phyloP scores from a whole-genome alignment of 768 basidiomycete genomes.

The Candolleomyces eurysporus region DNA sequence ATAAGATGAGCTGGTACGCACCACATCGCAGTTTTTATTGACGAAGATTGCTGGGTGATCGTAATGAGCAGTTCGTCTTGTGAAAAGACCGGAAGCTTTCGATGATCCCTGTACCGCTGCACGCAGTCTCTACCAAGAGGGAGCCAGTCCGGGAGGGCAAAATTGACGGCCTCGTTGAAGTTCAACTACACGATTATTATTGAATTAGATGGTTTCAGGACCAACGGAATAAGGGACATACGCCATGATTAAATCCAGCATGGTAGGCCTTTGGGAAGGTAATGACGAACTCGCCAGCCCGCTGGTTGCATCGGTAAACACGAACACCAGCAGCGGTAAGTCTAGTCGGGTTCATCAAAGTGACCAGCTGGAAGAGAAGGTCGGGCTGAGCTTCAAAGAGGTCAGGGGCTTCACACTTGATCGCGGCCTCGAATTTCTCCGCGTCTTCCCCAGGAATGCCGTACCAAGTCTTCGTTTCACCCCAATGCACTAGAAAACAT shows the following conservation, averaged over 20 bases:
- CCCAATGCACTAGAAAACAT: constrained; percentile 83
- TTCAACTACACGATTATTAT: constrained; percentile 62
- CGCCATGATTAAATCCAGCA: constrained; percentile 97
- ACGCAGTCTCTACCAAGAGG: constrained; percentile 85
- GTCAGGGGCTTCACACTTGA: constrained; percentile 93
- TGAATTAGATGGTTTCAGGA: constrained; percentile 46
- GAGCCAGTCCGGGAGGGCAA: constrained; percentile 95
- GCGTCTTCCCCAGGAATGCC: constrained; percentile 95
- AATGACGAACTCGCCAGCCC: constrained; percentile 96
- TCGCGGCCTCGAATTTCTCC: constrained; percentile 94
- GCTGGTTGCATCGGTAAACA: constrained; percentile 93
- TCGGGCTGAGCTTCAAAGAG: constrained; percentile 97
- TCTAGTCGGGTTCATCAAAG: constrained; percentile 92
- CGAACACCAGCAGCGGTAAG: constrained; percentile 86
- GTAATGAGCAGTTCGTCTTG: constrained; percentile 97
- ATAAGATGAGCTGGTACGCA: constrained; percentile 33
- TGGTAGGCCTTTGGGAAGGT: constrained; percentile 98
- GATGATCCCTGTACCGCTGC: constrained; percentile 83
- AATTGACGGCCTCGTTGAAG: constrained; percentile 99
- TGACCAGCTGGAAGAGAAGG: constrained; percentile 95
- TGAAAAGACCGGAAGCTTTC: constrained; percentile 95
- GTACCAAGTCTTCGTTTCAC: constrained; percentile 99
- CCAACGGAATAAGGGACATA: constrained; percentile 39
- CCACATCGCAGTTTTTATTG: constrained; percentile 93
- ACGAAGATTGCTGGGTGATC: constrained; percentile 93